Conservation (phyloP, 2,329 filamentous ascomycete genomes). For the Fusarium subtropicale region DNA sequence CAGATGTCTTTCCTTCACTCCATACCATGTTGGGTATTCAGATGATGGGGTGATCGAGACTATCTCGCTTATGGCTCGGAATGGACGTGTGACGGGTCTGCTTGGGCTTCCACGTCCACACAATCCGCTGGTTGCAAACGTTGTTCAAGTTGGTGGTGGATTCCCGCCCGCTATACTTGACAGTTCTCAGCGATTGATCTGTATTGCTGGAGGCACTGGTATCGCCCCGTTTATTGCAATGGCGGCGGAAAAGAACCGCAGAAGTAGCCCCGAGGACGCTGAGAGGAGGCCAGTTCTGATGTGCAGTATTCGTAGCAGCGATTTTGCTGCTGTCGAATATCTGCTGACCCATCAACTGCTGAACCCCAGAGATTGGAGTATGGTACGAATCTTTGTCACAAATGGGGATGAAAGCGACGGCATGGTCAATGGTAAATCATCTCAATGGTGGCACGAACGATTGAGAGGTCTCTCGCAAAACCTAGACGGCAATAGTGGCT, state of each 20-base stretch:
- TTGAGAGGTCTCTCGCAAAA: background rate
- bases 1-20: constrained; percentile 15
- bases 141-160: constrained; percentile 9
- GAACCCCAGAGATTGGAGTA: background rate
- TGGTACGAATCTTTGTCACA: constrained; percentile 2
- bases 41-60: background rate
- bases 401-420: background rate
- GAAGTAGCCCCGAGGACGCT: rapidly evolving
- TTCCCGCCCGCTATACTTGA: background rate
- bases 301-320: constrained; percentile 6
- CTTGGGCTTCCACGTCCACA: constrained; percentile 12
- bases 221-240: constrained; percentile 10
- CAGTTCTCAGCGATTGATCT: rapidly evolving
- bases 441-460: constrained; percentile 6
- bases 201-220: constrained; percentile 1
- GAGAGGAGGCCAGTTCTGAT: background rate
- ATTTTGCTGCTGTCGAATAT: constrained; percentile 7
- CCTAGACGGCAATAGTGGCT: background rate
- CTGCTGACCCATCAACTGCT: background rate
- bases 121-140: background rate
- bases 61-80: constrained; percentile 8
- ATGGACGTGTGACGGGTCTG: constrained; percentile 16
- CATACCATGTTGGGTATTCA: background rate
- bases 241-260: background rate
- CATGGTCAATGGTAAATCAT: background rate